Percentiles rank a stretch among this genome's conserved stretches.
These are phyloP conservation scores for Drechslerella dactyloides DNA, from an alignment of 2,329 filamentous ascomycete genomes.

Conservation along the genomic window DNA sequence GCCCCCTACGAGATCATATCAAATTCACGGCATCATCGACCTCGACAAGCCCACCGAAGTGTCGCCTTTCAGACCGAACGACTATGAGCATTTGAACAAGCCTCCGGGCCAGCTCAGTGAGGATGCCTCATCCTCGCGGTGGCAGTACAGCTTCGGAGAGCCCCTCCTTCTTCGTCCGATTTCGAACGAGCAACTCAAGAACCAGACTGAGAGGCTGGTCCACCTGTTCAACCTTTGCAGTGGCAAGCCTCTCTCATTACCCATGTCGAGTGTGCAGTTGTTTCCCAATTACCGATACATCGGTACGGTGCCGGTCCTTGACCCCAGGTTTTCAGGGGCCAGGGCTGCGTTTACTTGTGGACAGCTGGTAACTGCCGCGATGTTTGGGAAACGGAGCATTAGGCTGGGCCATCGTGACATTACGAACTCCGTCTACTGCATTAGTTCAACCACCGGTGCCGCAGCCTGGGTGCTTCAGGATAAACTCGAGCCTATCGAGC, in stretches of 20 bases:
- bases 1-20: neutral
- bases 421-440: neutral
- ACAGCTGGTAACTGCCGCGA: constrained; percentile 9
- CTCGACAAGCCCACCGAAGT: too few relatives aligned
- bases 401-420: constrained; percentile 1
- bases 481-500: neutral
- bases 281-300: constrained; percentile 27
- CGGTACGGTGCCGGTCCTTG: neutral
- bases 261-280: constrained; percentile 15
- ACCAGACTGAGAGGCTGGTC: neutral
- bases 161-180: constrained; percentile 29
- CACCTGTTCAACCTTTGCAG: constrained; percentile 37
- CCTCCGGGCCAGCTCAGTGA: neutral
- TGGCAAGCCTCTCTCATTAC: constrained; percentile 14
- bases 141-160: constrained; percentile 30
- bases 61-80: constrained; percentile 3
- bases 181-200: neutral
- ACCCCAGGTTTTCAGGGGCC: neutral
- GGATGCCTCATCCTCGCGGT: constrained; percentile 1
- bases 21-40: constrained; percentile 27
- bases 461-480: neutral
- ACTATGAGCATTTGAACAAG: neutral
- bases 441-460: neutral
- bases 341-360: constrained; percentile 8
- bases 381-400: constrained; percentile 13